These are phyloP conservation scores for Cercospora zeina DNA, from an alignment of 2,329 filamentous ascomycete species.

Conservation along the genomic window DNA sequence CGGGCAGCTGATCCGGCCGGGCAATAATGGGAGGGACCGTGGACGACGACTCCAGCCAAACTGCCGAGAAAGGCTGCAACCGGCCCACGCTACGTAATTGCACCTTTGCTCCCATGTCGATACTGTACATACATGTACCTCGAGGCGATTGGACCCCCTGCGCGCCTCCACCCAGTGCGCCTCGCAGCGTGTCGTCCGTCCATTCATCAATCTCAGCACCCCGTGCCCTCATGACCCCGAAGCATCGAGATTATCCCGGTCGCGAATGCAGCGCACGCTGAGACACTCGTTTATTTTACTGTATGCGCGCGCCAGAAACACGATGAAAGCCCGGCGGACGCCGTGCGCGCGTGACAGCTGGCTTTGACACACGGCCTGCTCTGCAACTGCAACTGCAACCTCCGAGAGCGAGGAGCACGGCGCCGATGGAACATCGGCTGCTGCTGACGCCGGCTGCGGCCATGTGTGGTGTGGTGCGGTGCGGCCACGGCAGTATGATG, in stretches of 20 bases:
- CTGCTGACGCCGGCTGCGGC: slow-evolving; percentile 8
- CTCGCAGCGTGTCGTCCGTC: slow-evolving; percentile 16
- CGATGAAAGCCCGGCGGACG: slow-evolving; percentile 18
- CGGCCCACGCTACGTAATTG: slow-evolving; percentile 22
- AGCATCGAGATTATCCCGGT: slow-evolving; percentile 29
- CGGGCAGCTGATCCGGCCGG: slow-evolving; percentile 18
- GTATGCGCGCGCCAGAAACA: slow-evolving; percentile 19
- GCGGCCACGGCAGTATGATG: not conserved
- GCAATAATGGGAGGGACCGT: no score
- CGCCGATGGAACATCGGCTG: slow-evolving; percentile 13
- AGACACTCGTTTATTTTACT: slow-evolving; percentile 18
- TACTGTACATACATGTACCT: no score
- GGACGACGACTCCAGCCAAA: slow-evolving; percentile 15
- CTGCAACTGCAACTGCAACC: not conserved
- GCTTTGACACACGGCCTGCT: slow-evolving; percentile 25
- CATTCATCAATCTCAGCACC: no score
- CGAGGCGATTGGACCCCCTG: slow-evolving; percentile 14
- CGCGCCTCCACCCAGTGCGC: slow-evolving; percentile 21
- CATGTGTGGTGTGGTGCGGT: not conserved
- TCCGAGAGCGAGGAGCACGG: slow-evolving; percentile 6
- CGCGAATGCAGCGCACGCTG: slow-evolving; percentile 19
- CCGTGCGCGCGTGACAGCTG: slow-evolving; percentile 22
- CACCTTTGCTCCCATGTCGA: slow-evolving; percentile 9
- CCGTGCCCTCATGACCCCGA: not conserved
- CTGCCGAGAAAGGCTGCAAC: slow-evolving; percentile 20